Evolutionary conservation across 2,329 filamentous ascomycete genomes (phyloP).

Genomic region (Aspergillus fijiensis): DNA sequence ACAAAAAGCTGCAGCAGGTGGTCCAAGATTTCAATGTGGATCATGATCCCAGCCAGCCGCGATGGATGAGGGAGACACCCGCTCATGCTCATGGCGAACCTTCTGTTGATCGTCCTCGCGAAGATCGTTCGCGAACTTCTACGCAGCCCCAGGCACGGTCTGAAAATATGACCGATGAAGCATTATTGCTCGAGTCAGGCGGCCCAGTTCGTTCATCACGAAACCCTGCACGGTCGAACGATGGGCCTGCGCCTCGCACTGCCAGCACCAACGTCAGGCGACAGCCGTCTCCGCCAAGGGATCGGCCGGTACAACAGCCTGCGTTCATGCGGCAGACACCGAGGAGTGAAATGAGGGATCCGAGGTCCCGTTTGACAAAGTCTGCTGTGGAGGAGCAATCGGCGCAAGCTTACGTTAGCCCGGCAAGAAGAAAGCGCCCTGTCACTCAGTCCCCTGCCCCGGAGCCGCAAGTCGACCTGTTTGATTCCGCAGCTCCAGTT

Average conservation of each 20-base stretch:
- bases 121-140: slow-evolving; percentile 24
- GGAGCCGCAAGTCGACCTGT: slow-evolving; percentile 60
- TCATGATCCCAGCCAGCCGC: slow-evolving; percentile 77
- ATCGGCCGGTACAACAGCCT: slow-evolving; percentile 30
- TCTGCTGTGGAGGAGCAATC: slow-evolving; percentile 76
- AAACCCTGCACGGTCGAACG: slow-evolving; percentile 26
- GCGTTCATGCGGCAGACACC: slow-evolving; percentile 59
- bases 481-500: slow-evolving; percentile 51
- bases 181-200: slow-evolving; percentile 36
- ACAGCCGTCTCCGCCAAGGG: slow-evolving; percentile 24
- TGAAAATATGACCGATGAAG: slow-evolving; percentile 59
- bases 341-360: slow-evolving; percentile 45
- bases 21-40: slow-evolving; percentile 78
- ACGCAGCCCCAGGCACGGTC: slow-evolving; percentile 20
- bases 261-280: slow-evolving; percentile 21
- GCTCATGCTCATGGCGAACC: slow-evolving; percentile 10
- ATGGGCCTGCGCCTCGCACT: slow-evolving; percentile 21
- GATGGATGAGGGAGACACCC: slow-evolving; percentile 84
- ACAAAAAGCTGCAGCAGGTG: slow-evolving; percentile 89
- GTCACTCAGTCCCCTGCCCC: slow-evolving; percentile 47
- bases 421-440: slow-evolving; percentile 70
- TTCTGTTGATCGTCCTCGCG: slow-evolving; percentile 3
- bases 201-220: slow-evolving; percentile 26
- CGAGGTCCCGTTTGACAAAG: slow-evolving; percentile 65
- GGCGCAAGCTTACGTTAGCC: slow-evolving; percentile 82